Evolutionary conservation across 2,329 filamentous ascomycete species (phyloP).

Genomic region (Tolypocladium capitatum): DNA sequence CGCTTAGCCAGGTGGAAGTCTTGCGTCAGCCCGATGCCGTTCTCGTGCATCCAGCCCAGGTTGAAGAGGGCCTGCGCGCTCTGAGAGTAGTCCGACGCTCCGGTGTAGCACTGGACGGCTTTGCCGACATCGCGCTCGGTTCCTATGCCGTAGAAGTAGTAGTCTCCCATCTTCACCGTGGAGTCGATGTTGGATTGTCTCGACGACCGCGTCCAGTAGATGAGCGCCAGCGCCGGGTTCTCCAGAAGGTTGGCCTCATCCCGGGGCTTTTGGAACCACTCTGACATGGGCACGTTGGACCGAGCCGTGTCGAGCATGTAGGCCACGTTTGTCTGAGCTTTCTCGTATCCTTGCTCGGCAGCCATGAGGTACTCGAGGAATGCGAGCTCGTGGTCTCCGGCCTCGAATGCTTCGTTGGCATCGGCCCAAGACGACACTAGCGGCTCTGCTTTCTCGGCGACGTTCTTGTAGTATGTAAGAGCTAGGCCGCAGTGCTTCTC

Average conservation of each 20-base stretch:
- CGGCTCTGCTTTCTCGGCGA: slow-evolving; percentile 59
- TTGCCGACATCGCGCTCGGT: slow-evolving; percentile 62
- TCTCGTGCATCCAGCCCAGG: slow-evolving; percentile 98
- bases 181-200: slow-evolving; percentile 89
- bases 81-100: slow-evolving; percentile 79
- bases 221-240: slow-evolving; percentile 54
- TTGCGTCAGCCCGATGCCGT: slow-evolving; percentile 81
- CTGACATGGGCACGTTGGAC: slow-evolving; percentile 26
- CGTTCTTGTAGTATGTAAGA: slow-evolving; percentile 69
- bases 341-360: slow-evolving; percentile 85
- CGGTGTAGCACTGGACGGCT: slow-evolving; percentile 83
- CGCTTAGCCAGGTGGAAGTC: slow-evolving; percentile 96
- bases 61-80: slow-evolving; percentile 96
- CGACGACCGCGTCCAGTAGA: slow-evolving; percentile 92
- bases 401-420: slow-evolving; percentile 69
- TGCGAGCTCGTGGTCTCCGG: slow-evolving; percentile 66
- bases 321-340: slow-evolving; percentile 79
- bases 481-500: slow-evolving; percentile 69
- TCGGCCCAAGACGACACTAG: slow-evolving; percentile 69
- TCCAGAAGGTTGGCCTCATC: slow-evolving; percentile 27
- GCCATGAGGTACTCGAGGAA: slow-evolving; percentile 74
- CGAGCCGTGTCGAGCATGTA: slow-evolving; percentile 67
- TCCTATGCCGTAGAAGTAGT: slow-evolving; percentile 78
- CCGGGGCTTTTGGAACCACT: slow-evolving; percentile 33
- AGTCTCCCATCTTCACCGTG: slow-evolving; percentile 96